A percentile compares a stretch with the other conserved stretches of the same genome.
Evolutionary conservation across 208 protist genomes (phyloP).

Genomic region (Leishmania mexicana): DNA sequence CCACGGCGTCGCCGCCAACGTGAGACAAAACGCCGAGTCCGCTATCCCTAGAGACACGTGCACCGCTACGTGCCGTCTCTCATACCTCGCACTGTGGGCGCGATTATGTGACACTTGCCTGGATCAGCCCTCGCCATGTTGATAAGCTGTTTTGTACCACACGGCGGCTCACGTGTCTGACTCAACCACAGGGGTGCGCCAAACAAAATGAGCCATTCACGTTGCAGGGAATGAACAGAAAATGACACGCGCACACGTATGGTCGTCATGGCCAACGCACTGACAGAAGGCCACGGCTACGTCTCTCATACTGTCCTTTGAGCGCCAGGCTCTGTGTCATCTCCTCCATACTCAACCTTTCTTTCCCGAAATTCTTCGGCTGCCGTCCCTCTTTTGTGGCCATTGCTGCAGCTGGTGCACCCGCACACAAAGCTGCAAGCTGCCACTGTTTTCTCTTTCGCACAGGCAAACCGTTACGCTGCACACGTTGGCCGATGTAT

Average conservation of each 20-base stretch:
- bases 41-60: neutral
- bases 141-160: neutral
- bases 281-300: neutral
- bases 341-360: slow-evolving; percentile 12
- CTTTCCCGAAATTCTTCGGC: neutral
- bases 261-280: neutral
- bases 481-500: neutral
- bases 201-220: neutral
- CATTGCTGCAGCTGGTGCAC: neutral
- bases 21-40: neutral
- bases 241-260: neutral
- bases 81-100: neutral
- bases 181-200: neutral
- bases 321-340: slow-evolving; percentile 7
- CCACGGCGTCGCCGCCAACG: neutral
- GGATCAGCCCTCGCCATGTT: neutral
- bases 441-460: neutral
- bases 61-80: neutral
- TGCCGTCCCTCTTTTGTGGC: neutral
- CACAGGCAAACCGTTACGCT: neutral
- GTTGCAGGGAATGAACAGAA: neutral
- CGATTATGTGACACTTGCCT: neutral
- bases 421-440: neutral
- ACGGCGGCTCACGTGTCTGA: neutral
- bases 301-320: neutral